phyloP scores from a whole-genome alignment of 768 basidiomycete species.

The Lactifluus pinguis region DNA sequence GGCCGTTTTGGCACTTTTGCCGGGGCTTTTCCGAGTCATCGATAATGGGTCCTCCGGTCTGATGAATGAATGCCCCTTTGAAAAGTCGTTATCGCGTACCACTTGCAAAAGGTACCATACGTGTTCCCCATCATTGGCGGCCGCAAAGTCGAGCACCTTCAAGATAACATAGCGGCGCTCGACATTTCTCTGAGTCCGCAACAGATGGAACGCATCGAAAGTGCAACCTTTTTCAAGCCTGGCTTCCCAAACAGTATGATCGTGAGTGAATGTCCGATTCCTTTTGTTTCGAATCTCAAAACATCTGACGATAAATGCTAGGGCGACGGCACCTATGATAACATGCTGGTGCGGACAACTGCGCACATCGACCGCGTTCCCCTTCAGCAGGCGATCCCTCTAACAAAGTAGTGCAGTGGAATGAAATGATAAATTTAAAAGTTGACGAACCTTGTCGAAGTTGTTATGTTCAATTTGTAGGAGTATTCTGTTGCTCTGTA shows the following conservation, averaged over 20 bases:
- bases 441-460: not conserved
- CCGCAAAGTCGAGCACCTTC: conserved; percentile 38
- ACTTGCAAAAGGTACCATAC: conserved; percentile 39
- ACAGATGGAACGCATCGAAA: conserved; percentile 36
- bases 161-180: conserved; percentile 37
- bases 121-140: conserved; percentile 41
- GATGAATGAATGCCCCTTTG: not conserved
- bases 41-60: not conserved
- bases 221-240: conserved; percentile 30
- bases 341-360: not conserved
- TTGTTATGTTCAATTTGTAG: not conserved
- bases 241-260: conserved; percentile 31
- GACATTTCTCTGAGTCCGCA: conserved; percentile 33
- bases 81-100: conserved; percentile 38
- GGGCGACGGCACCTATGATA: not conserved
- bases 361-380: not conserved
- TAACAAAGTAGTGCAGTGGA: not conserved
- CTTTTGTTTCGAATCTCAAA: no score
- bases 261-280: conserved; percentile 7
- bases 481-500: no score
- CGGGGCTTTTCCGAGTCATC: not conserved
- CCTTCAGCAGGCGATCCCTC: not conserved
- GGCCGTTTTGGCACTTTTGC: no score
- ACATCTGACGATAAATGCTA: not conserved
- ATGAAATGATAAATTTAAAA: no score